Evolutionary conservation across 73 alveolate genomes (phyloP).

Genomic region (Durusdinium trenchii): DNA sequence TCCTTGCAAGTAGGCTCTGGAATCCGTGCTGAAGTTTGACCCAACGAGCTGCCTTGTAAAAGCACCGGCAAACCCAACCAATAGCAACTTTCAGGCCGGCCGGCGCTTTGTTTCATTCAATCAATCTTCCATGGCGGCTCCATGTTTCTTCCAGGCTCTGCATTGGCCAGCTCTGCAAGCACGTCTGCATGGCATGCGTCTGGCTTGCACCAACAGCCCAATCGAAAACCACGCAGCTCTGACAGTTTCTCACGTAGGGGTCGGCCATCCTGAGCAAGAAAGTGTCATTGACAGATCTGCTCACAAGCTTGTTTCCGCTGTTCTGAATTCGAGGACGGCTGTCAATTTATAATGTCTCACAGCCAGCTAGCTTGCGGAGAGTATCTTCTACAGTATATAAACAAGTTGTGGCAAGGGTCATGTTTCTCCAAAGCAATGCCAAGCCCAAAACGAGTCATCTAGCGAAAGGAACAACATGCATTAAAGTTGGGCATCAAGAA

Average conservation of each 20-base stretch:
- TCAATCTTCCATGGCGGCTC: neutral
- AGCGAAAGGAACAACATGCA: neutral
- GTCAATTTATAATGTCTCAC: neutral
- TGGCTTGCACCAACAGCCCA: conserved; percentile 94
- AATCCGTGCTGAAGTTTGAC: neutral
- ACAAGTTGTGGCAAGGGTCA: neutral
- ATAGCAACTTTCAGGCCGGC: neutral
- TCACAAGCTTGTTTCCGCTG: too few species aligned
- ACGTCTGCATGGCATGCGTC: conserved; percentile 82
- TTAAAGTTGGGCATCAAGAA: neutral
- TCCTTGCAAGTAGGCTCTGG: neutral
- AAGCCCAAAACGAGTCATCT: too few species aligned
- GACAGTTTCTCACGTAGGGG: conserved; percentile 35
- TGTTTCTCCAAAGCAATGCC: too few species aligned
- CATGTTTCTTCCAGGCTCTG: too few species aligned
- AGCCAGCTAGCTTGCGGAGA: too few species aligned
- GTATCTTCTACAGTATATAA: too few species aligned
- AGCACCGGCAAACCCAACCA: neutral
- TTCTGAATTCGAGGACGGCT: neutral
- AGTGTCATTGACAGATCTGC: neutral
- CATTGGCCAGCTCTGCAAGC: conserved; percentile 73
- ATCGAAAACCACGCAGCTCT: conserved; percentile 40
- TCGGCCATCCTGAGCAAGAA: conserved; percentile 45
- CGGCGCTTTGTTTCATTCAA: neutral
- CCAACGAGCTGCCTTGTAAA: neutral